A percentile compares a stretch with the other conserved stretches of the same genome.
Conservation (phyloP, 164 flowering plant genomes). For the Dillenia suffruticosa region DNA sequence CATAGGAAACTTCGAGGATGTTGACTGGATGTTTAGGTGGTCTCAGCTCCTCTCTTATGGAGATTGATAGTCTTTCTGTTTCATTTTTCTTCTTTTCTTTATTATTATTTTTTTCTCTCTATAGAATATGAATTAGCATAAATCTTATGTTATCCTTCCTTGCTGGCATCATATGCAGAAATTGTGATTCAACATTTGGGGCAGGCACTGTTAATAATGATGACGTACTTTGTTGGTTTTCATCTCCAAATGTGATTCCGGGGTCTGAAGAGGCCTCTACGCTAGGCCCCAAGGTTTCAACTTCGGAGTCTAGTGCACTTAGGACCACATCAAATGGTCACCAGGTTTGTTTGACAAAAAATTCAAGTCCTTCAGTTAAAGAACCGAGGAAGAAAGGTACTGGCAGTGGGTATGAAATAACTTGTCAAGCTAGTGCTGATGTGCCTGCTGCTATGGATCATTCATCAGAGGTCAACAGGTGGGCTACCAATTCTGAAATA, state of each 20-base stretch:
- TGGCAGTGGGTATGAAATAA: conserved; percentile 10
- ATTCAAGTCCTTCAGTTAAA: conserved; percentile 12
- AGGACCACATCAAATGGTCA: conserved; percentile 24
- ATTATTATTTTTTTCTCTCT: not conserved
- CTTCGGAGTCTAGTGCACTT: conserved; percentile 26
- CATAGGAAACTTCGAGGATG: conserved; percentile 80
- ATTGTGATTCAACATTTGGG: conserved; percentile 74
- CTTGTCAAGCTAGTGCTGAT: conserved; percentile 15
- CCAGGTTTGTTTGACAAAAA: conserved; percentile 20
- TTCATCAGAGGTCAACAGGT: conserved; percentile 18
- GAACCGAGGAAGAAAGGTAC: conserved; percentile 18
- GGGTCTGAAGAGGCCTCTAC: conserved; percentile 43
- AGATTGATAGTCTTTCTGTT: not conserved
- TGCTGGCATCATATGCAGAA: conserved; percentile 38
- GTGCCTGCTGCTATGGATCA: conserved; percentile 19
- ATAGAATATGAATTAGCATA: not conserved
- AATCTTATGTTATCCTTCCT: conserved; percentile 1
- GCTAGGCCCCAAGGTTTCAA: conserved; percentile 30
- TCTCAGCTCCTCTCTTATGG: not conserved
- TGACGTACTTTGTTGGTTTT: conserved; percentile 61
- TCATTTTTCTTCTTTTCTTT: not conserved
- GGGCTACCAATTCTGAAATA: conserved; percentile 20
- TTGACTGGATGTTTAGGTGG: conserved; percentile 83
- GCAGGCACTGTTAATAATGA: conserved; percentile 42
- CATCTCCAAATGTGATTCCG: conserved; percentile 41